Evolutionary conservation across 306 rosid species (phyloP).

Genomic region (Comarum palustre): DNA sequence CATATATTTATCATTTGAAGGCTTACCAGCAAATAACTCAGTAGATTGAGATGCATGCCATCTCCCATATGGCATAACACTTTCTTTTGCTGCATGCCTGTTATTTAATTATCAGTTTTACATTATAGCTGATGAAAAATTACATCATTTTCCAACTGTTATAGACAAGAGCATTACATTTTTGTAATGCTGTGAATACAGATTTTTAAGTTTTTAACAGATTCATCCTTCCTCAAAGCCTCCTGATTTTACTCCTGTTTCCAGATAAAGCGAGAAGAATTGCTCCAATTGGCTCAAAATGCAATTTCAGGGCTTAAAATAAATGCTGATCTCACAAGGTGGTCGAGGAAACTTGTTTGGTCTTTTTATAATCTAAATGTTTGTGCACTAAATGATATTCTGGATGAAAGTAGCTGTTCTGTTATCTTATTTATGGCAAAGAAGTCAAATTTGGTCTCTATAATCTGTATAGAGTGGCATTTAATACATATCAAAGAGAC

Average conservation of each 20-base stretch:
- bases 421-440: neutral
- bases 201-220: neutral
- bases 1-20: neutral
- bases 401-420: conserved; percentile 7
- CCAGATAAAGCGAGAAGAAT: conserved; percentile 82
- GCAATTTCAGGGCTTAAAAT: conserved; percentile 77
- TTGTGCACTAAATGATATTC: conserved; percentile 11
- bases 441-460: conserved; percentile 14
- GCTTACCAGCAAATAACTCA: neutral
- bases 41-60: neutral
- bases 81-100: neutral
- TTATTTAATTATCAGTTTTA: neutral
- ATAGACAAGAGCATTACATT: neutral
- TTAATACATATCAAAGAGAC: conserved; percentile 8
- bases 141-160: neutral
- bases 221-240: conserved; percentile 5
- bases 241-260: too few species aligned
- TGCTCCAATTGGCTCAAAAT: conserved; percentile 80
- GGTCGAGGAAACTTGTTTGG: conserved; percentile 28
- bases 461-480: conserved; percentile 4
- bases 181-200: neutral
- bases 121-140: neutral
- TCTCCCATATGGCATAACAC: conserved; percentile 10
- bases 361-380: conserved; percentile 12
- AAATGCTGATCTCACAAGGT: conserved; percentile 81